A percentile compares a stretch with the other conserved stretches of the same genome.
These are phyloP conservation scores for Talaromyces proteolyticus DNA, from an alignment of 495 filamentous ascomycete species.

Conservation along the genomic window DNA sequence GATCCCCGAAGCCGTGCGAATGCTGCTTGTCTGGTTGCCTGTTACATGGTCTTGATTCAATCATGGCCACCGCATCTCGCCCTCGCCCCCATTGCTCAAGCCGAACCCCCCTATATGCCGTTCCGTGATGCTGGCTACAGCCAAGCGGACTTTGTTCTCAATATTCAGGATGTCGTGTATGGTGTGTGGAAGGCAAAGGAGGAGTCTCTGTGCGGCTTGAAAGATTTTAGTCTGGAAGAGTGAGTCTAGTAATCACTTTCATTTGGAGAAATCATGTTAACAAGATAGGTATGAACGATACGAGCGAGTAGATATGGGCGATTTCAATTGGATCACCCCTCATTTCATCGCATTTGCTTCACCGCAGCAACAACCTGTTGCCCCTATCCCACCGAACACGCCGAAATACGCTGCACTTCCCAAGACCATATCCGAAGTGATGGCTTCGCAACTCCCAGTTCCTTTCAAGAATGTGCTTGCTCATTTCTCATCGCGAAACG, in stretches of 20 bases:
- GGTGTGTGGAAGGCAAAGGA: constrained; percentile 99
- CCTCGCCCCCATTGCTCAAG: constrained; percentile 92
- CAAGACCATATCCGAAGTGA: constrained; percentile 58
- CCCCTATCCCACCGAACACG: constrained; percentile 61
- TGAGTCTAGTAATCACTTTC: constrained; percentile 50
- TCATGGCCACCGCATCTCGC: constrained; percentile 96
- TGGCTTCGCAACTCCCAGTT: constrained; percentile 55
- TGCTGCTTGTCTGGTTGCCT: constrained; percentile 90
- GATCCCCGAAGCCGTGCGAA: constrained; percentile 94
- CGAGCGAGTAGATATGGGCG: constrained; percentile 94
- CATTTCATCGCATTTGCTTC: constrained; percentile 95
- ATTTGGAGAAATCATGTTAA: constrained; percentile 21
- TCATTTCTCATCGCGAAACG: constrained; percentile 79
- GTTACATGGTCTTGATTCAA: constrained; percentile 98
- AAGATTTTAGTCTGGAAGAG: constrained; percentile 91
- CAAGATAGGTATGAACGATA: constrained; percentile 74
- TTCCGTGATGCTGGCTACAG: constrained; percentile 98
- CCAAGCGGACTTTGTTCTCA: constrained; percentile 92
- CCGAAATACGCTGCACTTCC: constrained; percentile 69
- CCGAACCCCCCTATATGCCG: constrained; percentile 95
- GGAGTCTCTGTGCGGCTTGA: constrained; percentile 77
- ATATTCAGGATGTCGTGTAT: constrained; percentile 95
- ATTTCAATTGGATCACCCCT: constrained; percentile 99
- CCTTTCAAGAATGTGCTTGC: constrained; percentile 93
- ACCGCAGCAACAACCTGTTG: constrained; percentile 72